A percentile compares a stretch with the other conserved stretches of the same genome.
These are phyloP conservation scores for Ajuga chamaepitys DNA, from an alignment of 257 asterid species.

Conservation along the genomic window DNA sequence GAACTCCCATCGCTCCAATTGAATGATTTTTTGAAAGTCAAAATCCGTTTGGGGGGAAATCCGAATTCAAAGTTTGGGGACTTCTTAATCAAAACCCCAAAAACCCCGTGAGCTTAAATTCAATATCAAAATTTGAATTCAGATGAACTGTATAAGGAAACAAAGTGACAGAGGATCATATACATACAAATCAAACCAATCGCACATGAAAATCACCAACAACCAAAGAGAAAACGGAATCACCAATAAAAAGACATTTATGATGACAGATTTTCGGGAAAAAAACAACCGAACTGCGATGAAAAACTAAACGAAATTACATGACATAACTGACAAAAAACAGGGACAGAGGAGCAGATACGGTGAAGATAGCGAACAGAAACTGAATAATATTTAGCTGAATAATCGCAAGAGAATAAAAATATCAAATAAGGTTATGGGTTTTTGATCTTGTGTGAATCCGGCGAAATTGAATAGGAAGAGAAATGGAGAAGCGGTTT, in stretches of 20 bases:
- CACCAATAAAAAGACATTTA: not conserved
- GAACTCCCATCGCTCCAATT: conserved; percentile 57
- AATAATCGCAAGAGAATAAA: not conserved
- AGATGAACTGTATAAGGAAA: not conserved
- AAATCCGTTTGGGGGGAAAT: not conserved
- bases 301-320: conserved; percentile 13
- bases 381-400: not conserved
- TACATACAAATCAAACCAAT: conserved; percentile 2
- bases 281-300: not conserved
- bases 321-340: conserved; percentile 1
- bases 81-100: not conserved
- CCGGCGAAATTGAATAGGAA: conserved; percentile 13
- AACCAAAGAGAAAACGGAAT: not conserved
- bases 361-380: not conserved
- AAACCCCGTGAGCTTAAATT: not conserved
- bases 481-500: conserved; percentile 28
- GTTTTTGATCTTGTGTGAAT: conserved; percentile 6
- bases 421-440: conserved; percentile 3
- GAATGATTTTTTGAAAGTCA: not conserved
- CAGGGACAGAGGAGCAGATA: conserved; percentile 13
- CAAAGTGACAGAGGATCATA: conserved; percentile 10
- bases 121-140: conserved; percentile 5
- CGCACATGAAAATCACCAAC: conserved; percentile 3
- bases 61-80: not conserved
- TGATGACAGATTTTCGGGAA: not conserved